These are phyloP conservation scores for Fraxinus xanthoxyloides DNA, from an alignment of 305 asterid species.

Conservation along the genomic window DNA sequence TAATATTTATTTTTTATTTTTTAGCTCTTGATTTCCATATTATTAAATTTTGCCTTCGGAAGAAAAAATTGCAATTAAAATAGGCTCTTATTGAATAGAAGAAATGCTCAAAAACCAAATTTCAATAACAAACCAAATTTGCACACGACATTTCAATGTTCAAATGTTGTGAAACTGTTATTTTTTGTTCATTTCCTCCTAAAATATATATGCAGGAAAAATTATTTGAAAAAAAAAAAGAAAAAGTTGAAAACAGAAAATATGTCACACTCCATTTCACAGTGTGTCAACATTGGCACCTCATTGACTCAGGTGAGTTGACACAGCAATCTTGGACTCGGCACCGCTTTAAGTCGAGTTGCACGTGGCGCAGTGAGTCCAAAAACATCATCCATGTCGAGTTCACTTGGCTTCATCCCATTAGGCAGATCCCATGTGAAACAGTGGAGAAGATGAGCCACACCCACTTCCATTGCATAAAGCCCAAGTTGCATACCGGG, in stretches of 20 bases:
- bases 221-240: too few species aligned
- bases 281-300: background rate
- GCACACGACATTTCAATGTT: background rate
- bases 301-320: too few species aligned
- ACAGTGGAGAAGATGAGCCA: conserved; percentile 74
- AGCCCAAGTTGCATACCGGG: conserved; percentile 93
- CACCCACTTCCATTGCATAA: conserved; percentile 67
- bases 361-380: conserved; percentile 86
- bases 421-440: conserved; percentile 78
- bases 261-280: background rate
- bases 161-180: background rate
- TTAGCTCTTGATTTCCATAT: too few species aligned
- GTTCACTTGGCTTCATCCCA: conserved; percentile 67
- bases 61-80: too few species aligned
- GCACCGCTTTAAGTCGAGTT: conserved; percentile 58
- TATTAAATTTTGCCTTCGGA: too few species aligned
- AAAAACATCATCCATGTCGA: conserved; percentile 63
- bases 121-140: too few species aligned
- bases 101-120: too few species aligned
- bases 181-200: background rate
- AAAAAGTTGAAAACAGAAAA: background rate
- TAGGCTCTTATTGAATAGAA: too few species aligned
- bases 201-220: background rate
- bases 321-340: conserved; percentile 59
- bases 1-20: too few species aligned